Evolutionary conservation across 192 early-diverging fungal genomes (phyloP).

Genomic region (Phycomyces blakesleeanus): DNA sequence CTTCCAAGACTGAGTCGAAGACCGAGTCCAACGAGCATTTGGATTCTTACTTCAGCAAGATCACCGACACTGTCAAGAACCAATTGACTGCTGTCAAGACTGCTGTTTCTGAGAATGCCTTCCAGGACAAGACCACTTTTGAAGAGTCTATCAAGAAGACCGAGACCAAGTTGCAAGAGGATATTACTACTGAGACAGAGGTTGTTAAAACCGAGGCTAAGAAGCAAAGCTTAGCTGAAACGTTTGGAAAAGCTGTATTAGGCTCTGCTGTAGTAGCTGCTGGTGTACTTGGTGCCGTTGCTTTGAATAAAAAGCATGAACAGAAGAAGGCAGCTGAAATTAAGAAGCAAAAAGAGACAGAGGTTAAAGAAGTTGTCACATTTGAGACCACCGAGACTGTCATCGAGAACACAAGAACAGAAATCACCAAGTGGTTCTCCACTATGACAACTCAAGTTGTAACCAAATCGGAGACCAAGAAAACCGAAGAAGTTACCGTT

Average conservation of each 20-base stretch:
- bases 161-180: slow-evolving; percentile 5
- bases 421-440: slow-evolving; percentile 10
- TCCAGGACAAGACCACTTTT: not conserved
- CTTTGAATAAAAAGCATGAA: slow-evolving; percentile 8
- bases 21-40: not conserved
- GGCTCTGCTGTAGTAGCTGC: slow-evolving; percentile 19
- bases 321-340: slow-evolving; percentile 1
- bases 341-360: too few species aligned
- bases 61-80: not conserved
- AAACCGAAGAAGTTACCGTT: slow-evolving; percentile 2
- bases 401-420: slow-evolving; percentile 1
- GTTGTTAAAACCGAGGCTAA: slow-evolving; percentile 4
- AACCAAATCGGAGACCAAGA: slow-evolving; percentile 4
- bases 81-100: slow-evolving; percentile 6
- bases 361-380: not conserved
- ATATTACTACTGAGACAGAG: slow-evolving; percentile 1
- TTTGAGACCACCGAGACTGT: slow-evolving; percentile 2
- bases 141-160: not conserved
- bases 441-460: slow-evolving; percentile 3
- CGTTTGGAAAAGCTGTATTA: slow-evolving; percentile 14
- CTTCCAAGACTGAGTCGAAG: not conserved
- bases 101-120: not conserved
- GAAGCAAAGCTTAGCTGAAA: too few species aligned
- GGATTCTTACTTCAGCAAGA: slow-evolving; percentile 10
- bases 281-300: slow-evolving; percentile 3